Base-by-base conservation (phyloP, 2,329 filamentous ascomycete genomes). In the Talaromyces verruculosus region DNA sequence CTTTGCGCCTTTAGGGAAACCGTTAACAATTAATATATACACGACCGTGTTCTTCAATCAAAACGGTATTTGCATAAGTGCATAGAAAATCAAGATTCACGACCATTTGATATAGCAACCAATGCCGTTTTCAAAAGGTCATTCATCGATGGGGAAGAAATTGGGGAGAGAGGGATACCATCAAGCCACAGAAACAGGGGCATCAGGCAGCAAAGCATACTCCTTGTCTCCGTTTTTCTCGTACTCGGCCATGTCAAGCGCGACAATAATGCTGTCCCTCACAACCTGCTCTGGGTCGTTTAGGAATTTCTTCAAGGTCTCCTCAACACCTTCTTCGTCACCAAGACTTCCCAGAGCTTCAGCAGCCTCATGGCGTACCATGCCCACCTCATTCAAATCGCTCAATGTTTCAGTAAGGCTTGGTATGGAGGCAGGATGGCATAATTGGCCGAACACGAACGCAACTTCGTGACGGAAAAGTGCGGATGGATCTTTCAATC, bases 391-490 rank as follows among this genome's bases (percentile, higher is more conserved):
- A 64, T 91, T 84, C 59, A 86, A 81, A 77, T 99, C 85, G 72
- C 90, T 90, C 67, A 99, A 83, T 1, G 91, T 88, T 61, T 87
- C 87, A 17, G 90, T 90, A 66, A 99, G 86, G 67, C 92, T 92
- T 3, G 95, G 93, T 71, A 99, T 97, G 1, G 93, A 97, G n/a
- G 94, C 94, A 1, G 95, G 95, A 75, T 99, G 95, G 64, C 91
- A 93, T 62, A 99, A 84, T 79, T 99, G 95, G 64, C 95, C 95
- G 72, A 99, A 99, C 15, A 99, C 95, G 77, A 99, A 99, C 15
- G 95, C 95, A 70, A 99, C 93, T 77, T 99, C 95, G 81, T 99
- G 95, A 71, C 95, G 89, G 85, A 99, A 98, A 7, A 99, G 87
- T 5, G 93, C 93, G 59, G 93, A 97, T 19, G 88, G 84, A 77